Conservation (phyloP, 1,284 basidiomycete genomes). For the Sanghuangporus sanghuang region DNA sequence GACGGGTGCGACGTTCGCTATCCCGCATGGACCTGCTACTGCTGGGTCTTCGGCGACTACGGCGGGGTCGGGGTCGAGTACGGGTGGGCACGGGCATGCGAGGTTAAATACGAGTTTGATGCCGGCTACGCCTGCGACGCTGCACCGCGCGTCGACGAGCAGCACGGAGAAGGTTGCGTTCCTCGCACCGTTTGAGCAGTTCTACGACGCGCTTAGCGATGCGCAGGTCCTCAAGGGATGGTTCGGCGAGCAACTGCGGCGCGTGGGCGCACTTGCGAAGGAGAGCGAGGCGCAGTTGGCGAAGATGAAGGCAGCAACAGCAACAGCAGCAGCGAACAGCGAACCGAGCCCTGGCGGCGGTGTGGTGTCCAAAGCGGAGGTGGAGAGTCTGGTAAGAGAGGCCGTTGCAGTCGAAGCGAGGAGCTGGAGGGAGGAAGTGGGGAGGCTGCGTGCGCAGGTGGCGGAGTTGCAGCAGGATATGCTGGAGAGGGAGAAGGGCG, state of each 20-base stretch:
- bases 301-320: slow-evolving; percentile 38
- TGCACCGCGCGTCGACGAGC: slow-evolving; percentile 18
- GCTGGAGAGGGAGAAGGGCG: neutral
- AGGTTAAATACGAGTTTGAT: neutral
- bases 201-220: slow-evolving; percentile 74
- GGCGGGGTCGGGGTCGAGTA: neutral
- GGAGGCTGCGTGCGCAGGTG: slow-evolving; percentile 46
- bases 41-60: neutral
- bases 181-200: slow-evolving; percentile 68
- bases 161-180: slow-evolving; percentile 56
- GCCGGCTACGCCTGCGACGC: slow-evolving; percentile 16
- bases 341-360: neutral
- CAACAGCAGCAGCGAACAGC: slow-evolving; percentile 28
- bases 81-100: neutral
- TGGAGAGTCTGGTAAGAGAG: slow-evolving; percentile 16
- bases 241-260: slow-evolving; percentile 58
- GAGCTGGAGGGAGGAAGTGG: slow-evolving; percentile 52
- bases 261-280: slow-evolving; percentile 26
- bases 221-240: slow-evolving; percentile 67
- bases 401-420: slow-evolving; percentile 52
- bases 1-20: slow-evolving; percentile 4
- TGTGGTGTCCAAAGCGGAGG: slow-evolving; percentile 1
- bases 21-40: neutral
- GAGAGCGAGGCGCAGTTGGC: slow-evolving; percentile 50
- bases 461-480: slow-evolving; percentile 48